phyloP scores from a whole-genome alignment of 1,284 basidiomycete genomes.

The Rhodofomes roseus region DNA sequence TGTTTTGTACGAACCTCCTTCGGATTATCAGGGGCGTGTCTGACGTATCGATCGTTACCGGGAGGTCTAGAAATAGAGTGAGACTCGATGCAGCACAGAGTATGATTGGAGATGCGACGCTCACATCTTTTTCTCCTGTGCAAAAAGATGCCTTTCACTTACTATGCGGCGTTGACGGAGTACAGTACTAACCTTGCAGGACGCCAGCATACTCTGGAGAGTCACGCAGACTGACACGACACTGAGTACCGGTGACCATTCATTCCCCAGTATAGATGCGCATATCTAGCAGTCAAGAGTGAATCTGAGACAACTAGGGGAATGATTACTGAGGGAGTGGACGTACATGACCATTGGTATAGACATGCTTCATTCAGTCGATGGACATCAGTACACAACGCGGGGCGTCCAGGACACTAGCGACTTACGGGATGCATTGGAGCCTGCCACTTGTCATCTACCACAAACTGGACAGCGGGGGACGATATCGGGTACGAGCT shows the following conservation, averaged over 20 bases:
- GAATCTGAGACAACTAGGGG: neutral
- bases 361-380: conserved; percentile 57
- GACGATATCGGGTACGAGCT: conserved; percentile 74
- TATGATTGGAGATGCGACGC: conserved; percentile 9
- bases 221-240: conserved; percentile 77
- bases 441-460: conserved; percentile 54
- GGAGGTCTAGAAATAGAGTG: conserved; percentile 46
- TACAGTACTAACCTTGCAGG: conserved; percentile 61
- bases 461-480: conserved; percentile 79
- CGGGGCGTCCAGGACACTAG: neutral
- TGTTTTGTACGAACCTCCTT: conserved; percentile 59
- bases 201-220: conserved; percentile 84
- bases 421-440: conserved; percentile 71
- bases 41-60: conserved; percentile 79
- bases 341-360: conserved; percentile 81
- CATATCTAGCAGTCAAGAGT: conserved; percentile 53
- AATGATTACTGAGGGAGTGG: conserved; percentile 3
- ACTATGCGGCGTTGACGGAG: conserved; percentile 1
- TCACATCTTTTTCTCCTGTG: conserved; percentile 71
- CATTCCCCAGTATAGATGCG: conserved; percentile 79
- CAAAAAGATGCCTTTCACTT: conserved; percentile 4
- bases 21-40: conserved; percentile 79
- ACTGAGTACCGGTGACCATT: conserved; percentile 83
- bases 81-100: neutral
- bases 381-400: conserved; percentile 13